Conservation (phyloP, 176 grass and related monocot genomes). For the Phyllostachys edulis region DNA sequence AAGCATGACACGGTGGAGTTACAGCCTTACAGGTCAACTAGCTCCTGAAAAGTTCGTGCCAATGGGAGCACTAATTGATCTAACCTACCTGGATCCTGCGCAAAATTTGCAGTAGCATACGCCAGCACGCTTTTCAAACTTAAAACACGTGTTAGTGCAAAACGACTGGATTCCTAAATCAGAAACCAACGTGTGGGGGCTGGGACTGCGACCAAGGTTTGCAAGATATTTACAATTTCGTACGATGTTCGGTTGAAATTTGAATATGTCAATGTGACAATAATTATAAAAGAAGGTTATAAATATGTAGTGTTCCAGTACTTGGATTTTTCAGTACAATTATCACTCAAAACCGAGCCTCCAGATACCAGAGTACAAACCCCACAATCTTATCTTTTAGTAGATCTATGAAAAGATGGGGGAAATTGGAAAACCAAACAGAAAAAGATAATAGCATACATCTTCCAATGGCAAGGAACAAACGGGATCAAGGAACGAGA, state of each 20-base stretch:
- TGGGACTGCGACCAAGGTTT: not conserved
- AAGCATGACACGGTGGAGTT: not conserved
- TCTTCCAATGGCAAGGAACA: slow-evolving; percentile 7
- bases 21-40: not conserved
- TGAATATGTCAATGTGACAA: not conserved
- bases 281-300: not conserved
- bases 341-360: slow-evolving; percentile 9
- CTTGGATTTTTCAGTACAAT: slow-evolving; percentile 8
- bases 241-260: not conserved
- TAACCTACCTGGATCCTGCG: not conserved
- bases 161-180: not conserved
- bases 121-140: not conserved
- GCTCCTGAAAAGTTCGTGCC: not conserved
- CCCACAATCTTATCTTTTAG: slow-evolving; percentile 55
- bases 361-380: slow-evolving; percentile 3
- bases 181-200: not conserved
- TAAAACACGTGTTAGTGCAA: slow-evolving; percentile 24
- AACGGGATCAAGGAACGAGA: slow-evolving; percentile 8
- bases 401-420: slow-evolving; percentile 54
- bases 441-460: not conserved
- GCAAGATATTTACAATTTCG: not conserved
- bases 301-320: not conserved
- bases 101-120: not conserved
- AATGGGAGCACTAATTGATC: not conserved
- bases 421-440: slow-evolving; percentile 23